Evolutionary conservation across 2,329 filamentous ascomycete species (phyloP).

Genomic region (Xylaria sp.): DNA sequence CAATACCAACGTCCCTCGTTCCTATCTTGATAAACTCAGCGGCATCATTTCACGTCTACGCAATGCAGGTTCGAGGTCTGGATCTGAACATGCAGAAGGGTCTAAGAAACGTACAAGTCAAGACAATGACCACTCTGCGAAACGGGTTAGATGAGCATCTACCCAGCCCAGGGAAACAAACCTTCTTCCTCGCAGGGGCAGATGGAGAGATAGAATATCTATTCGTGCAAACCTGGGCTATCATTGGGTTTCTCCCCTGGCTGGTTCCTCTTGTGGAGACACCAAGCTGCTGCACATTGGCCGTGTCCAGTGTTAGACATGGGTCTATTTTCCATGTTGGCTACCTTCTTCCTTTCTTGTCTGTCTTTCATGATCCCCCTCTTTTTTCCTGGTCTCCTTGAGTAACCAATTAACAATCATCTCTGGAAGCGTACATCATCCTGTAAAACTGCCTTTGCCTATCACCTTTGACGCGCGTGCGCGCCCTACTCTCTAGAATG

Average conservation of each 20-base stretch:
- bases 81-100: constrained; percentile 9
- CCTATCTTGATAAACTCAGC: constrained; percentile 41
- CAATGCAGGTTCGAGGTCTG: constrained; percentile 18
- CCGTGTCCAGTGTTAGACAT: constrained; percentile 2
- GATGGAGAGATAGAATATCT: not conserved
- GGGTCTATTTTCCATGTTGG: constrained; percentile 22
- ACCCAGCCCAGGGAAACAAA: not conserved
- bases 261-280: constrained; percentile 4
- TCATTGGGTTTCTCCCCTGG: not conserved
- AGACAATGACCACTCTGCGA: constrained; percentile 31
- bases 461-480: not conserved
- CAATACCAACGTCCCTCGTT: constrained; percentile 34
- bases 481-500: not conserved
- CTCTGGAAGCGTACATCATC: constrained; percentile 15
- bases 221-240: not conserved
- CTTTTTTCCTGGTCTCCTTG: constrained; percentile 3
- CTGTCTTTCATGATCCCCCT: constrained; percentile 16
- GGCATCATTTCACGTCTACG: constrained; percentile 40
- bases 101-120: constrained; percentile 34
- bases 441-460: not conserved
- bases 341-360: constrained; percentile 27
- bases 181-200: not conserved
- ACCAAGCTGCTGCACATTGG: not conserved
- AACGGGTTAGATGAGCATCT: constrained; percentile 33
- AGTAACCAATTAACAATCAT: not conserved